Conservation (phyloP, 352 stramenopile genomes). For the Globisporangium carolinianum region DNA sequence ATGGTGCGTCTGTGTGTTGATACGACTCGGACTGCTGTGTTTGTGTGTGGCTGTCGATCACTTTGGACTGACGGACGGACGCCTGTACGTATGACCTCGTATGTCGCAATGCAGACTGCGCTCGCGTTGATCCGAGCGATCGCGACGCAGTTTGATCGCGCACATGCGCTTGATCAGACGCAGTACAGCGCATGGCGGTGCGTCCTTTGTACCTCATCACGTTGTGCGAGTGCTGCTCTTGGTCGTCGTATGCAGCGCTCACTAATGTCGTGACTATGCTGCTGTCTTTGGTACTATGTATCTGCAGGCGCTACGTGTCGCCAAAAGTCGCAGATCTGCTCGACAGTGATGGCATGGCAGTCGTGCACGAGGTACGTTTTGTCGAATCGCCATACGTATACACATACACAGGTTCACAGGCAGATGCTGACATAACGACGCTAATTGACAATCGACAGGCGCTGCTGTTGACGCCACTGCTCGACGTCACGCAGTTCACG, state of each 20-base stretch:
- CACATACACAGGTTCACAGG: neutral
- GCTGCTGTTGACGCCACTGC: slow-evolving; percentile 3
- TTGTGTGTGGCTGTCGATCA: neutral
- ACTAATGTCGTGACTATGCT: no score
- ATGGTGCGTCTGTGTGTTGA: slow-evolving; percentile 1
- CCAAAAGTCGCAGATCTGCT: slow-evolving; percentile 14
- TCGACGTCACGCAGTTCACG: slow-evolving; percentile 7
- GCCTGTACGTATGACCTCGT: neutral
- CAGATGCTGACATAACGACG: neutral
- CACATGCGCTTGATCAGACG: neutral
- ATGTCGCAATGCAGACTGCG: neutral
- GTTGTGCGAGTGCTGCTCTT: no score
- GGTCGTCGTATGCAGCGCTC: no score
- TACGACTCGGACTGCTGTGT: neutral
- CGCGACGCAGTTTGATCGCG: neutral
- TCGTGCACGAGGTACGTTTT: neutral
- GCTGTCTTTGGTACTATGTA: no score
- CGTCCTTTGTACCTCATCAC: no score
- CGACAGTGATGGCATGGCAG: neutral
- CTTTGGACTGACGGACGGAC: neutral
- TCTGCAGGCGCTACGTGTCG: slow-evolving; percentile 21
- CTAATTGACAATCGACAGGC: neutral
- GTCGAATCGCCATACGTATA: neutral
- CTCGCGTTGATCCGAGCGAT: slow-evolving; percentile 3
- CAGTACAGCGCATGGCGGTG: slow-evolving; percentile 3